Base-by-base conservation (phyloP, 148 eudicot species). In the Euryodendron excelsum region DNA sequence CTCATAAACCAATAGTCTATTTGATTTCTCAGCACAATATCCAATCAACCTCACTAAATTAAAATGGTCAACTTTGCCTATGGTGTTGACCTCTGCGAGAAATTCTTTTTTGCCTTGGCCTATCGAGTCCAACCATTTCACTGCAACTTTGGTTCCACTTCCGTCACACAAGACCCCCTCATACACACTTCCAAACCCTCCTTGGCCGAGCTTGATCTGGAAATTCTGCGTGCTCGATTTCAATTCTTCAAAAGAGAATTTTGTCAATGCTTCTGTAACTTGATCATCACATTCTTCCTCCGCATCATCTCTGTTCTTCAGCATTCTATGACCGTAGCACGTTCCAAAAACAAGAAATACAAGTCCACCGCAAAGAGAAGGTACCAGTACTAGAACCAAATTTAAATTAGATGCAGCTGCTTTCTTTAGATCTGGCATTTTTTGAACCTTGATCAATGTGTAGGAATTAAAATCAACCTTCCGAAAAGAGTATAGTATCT, bases 1-100 rank as follows among this genome's bases (percentile, higher is more conserved):
- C 64, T 86, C 86, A 39, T 86, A 84, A 37, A 86, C 86, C 41
- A 86, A 75, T 56, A 81, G 77, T 53, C 85, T 82, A 21, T 79
- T 37, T 14, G 80, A 68, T 60, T 83, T 79, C 47, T 84, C 85
- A 18, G 80, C 82, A 75, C 85, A 86, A 50, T 79, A 81, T 17
- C 89, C 89, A 30, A 84, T 69, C 11, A 86, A 73, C 33, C 72
- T 76, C 14, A 86, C 89, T 41, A n/a, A n/a, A n/a, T n/a, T n/a
- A n/a, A n/a, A n/a, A n/a, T n/a, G n/a, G n/a, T n/a, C n/a, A n/a
- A n/a, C 63, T 77, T 69, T 76, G 20, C 86, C 89, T 11, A 86
- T 84, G 15, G 81, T 76, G 56, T 81, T 81, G 44, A 82, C 89
- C 73, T 84, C 87, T 2, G 85, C 85, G 8, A 84, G 67, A 47